Evolutionary conservation across 768 basidiomycete species (phyloP), one percentile per base, ranked within the genome.

Genomic region (Rhodotorula sphaerocarpa): DNA sequence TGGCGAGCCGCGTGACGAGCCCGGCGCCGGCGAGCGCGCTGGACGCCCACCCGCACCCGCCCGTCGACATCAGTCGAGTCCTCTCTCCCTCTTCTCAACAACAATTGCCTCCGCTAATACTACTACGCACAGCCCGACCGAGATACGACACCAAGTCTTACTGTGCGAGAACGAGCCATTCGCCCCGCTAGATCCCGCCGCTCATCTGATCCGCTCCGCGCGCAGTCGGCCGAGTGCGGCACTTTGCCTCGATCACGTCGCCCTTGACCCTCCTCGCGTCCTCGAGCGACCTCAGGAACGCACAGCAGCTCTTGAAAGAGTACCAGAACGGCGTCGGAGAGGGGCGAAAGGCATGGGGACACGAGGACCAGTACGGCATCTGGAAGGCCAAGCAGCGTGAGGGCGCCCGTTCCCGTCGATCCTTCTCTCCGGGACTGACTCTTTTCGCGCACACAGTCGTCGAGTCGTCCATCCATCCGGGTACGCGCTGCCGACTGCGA

Each of bases 201-300:
- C 23, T 11, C 11, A 15, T 12, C 42, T 30, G 45, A 30, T 30
- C 4, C 27, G n/a, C 28, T 14, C 28, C 6, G 9, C 28, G 28
- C 11, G 31, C 57, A 68, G 63, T 61, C 57, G 73, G 73, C 15
- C 73, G 73, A 4, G 60, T 73, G 6, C 27, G 53, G 10, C 69
- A 71, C 57, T 73, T 74, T 51, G 61, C 67, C 43, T 45, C 57
- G 12, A 65, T 71, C 56, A 74, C 73, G n/a, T 67, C 66, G 0
- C 73, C 72, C 5, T 58, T 73, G 34, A 74, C 73, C 20, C 65
- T 74, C 27, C 55, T 74, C 55, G 70, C 66, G 3, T 61, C 70
- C 5, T 45, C 59, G 10, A 18, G 50, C 34, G 54, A 70, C 44
- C 62, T 73, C 27, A 30, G 52, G 39, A 50, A 53, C 18, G 70